Evolutionary conservation across 2,329 filamentous ascomycete species (phyloP).

Genomic region (Parastagonospora avenae): DNA sequence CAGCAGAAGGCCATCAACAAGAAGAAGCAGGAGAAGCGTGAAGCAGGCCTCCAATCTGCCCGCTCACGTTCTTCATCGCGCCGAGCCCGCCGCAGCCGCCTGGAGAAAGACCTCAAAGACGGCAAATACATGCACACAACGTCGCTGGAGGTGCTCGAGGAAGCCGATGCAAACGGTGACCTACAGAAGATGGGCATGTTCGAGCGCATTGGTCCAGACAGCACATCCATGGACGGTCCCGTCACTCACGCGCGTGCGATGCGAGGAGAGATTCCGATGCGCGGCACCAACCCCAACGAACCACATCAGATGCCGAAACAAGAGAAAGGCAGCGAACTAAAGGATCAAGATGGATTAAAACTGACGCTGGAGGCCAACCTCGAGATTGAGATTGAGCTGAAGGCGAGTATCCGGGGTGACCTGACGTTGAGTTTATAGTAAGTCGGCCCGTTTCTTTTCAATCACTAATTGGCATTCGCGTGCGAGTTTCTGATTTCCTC

Average conservation of each 20-base stretch:
- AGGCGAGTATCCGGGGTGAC: constrained; percentile 85
- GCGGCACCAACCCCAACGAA: constrained; percentile 58
- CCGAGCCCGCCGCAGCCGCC: constrained; percentile 53
- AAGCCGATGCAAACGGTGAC: constrained; percentile 58
- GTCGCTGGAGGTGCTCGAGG: constrained; percentile 55
- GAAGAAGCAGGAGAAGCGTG: constrained; percentile 46
- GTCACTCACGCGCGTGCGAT: constrained; percentile 60
- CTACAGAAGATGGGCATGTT: constrained; percentile 57
- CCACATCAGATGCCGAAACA: constrained; percentile 49
- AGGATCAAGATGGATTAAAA: constrained; percentile 69
- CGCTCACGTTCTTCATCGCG: constrained; percentile 55
- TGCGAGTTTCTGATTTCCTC: background rate
- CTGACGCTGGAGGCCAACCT: constrained; percentile 77
- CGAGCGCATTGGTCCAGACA: constrained; percentile 61
- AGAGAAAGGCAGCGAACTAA: constrained; percentile 51
- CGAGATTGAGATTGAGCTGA: constrained; percentile 82
- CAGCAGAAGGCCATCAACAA: constrained; percentile 53
- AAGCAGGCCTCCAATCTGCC: constrained; percentile 48
- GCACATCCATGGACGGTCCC: constrained; percentile 61
- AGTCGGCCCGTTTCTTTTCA: constrained; percentile 45
- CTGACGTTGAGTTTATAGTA: constrained; percentile 78
- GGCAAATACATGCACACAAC: constrained; percentile 60
- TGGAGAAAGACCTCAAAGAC: constrained; percentile 51
- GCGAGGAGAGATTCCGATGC: constrained; percentile 61
- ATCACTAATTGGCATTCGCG: constrained; percentile 16